Evolutionary conservation across 345 rosid genomes (phyloP), one percentile per base, ranked within the genome.

Genomic region (Gossypioides kirkii): DNA sequence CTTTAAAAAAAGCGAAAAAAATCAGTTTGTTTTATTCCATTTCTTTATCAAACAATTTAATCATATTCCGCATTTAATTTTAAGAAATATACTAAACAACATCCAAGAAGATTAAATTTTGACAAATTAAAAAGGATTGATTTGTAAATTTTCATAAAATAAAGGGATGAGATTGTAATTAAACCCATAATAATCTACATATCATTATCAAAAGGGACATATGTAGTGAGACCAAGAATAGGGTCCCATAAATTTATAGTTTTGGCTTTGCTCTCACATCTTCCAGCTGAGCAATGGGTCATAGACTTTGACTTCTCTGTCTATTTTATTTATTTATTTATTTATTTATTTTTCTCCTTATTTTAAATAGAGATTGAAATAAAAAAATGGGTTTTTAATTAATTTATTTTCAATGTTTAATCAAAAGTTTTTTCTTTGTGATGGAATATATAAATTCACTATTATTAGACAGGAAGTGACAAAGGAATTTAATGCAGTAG

Each of bases 221-320:
- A 47, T 25, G n/a, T 0, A 49, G 25, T 36, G 47, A 69, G 46
- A 32, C 18, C 6, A 20, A 69, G 20, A 22, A 69, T 69, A n/a
- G 46, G 73, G 61, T 69, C 61, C 61, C 23, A 18, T 9, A 52
- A 32, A 69, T 36, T n/a, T 53, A 52, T 17, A 67, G 12, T 28
- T 53, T 36, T 70, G 17, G 45, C 61, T 11, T 69, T 10, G 47
- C 47, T 50, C 61, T 52, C 28, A 53, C 61, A n/a, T 69, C 47
- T 28, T 18, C 47, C 61, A 70, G 61, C 73, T 36, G 13, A 17
- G 61, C 47, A 52, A 53, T 53, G 61, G 73, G 61, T 52, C 73
- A 70, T 70, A 11, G 47, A 36, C 18, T 52, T 70, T 69, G 60
- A 28, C 25, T 17, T 55, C 13, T 17, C 25, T 20, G 26, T 2